phyloP scores from a whole-genome alignment of 306 rosid genomes.

The Vigna hirtella region DNA sequence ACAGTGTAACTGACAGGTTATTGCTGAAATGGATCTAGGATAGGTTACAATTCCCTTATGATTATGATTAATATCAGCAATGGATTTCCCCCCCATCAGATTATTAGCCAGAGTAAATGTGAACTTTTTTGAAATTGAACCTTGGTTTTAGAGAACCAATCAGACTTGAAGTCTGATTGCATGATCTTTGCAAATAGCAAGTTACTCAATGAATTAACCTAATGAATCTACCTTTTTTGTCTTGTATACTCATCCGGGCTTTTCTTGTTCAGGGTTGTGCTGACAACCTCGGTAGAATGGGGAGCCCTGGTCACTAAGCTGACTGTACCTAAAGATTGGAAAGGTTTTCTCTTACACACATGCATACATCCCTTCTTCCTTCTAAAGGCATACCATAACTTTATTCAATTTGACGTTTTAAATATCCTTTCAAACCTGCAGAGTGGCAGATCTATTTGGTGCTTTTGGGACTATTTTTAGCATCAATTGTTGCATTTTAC shows the following conservation, averaged over 20 bases:
- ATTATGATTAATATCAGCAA: neutral
- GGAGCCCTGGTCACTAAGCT: conserved; percentile 89
- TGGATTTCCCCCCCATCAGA: neutral
- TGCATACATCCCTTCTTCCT: neutral
- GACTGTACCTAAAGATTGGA: conserved; percentile 95
- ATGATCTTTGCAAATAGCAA: neutral
- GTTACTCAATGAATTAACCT: neutral
- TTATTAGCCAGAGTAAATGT: neutral
- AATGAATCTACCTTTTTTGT: conserved; percentile 23
- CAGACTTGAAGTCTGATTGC: neutral
- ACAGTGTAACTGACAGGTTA: neutral
- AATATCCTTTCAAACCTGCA: conserved; percentile 59
- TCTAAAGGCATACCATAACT: neutral
- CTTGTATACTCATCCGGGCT: conserved; percentile 36
- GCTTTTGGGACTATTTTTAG: conserved; percentile 75
- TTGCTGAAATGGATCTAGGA: neutral
- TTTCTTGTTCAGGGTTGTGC: conserved; percentile 71
- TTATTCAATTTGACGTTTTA: conserved; percentile 19
- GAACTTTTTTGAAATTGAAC: neutral
- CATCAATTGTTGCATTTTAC: conserved; percentile 78
- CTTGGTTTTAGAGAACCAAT: no score
- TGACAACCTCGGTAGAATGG: conserved; percentile 83
- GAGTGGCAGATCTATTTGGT: conserved; percentile 98
- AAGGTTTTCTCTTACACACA: conserved; percentile 56
- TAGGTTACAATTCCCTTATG: neutral